Percentiles rank a stretch among this genome's conserved stretches.
These are phyloP conservation scores for Boletus semigastroideus DNA, from an alignment of 1,284 basidiomycete genomes.

Conservation along the genomic window DNA sequence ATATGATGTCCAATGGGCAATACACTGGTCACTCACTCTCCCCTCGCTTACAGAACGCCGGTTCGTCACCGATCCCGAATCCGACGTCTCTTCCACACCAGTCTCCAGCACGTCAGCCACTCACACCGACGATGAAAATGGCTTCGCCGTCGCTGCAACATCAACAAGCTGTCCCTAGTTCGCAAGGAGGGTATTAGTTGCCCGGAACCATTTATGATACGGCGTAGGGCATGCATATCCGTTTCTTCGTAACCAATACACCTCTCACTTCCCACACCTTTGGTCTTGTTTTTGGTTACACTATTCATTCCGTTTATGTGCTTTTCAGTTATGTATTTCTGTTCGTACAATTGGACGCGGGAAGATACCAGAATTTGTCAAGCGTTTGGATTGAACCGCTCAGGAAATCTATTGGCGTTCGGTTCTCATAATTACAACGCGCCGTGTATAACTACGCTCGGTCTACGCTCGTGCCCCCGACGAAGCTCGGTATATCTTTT, in stretches of 20 bases:
- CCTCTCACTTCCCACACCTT: conserved; percentile 20
- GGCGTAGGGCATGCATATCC: conserved; percentile 14
- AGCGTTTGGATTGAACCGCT: background rate
- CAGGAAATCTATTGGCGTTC: background rate
- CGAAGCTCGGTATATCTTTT: too few relatives aligned
- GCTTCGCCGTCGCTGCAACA: conserved; percentile 65
- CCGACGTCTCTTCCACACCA: conserved; percentile 44
- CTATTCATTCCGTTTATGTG: conserved; percentile 39
- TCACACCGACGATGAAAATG: conserved; percentile 53
- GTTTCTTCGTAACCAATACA: conserved; percentile 9
- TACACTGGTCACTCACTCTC: conserved; percentile 47
- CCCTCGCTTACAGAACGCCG: conserved; percentile 51
- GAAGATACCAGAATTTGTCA: conserved; percentile 15
- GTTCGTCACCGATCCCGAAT: conserved; percentile 45
- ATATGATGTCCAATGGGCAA: conserved; percentile 41
- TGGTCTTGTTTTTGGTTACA: conserved; percentile 36
- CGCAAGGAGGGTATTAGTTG: conserved; percentile 44
- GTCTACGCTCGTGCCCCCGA: too few relatives aligned
- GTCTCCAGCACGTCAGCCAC: conserved; percentile 55
- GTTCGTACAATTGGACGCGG: conserved; percentile 28
- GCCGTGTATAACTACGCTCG: too few relatives aligned
- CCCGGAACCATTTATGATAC: conserved; percentile 10
- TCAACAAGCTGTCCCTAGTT: conserved; percentile 49
- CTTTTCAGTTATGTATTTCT: conserved; percentile 40
- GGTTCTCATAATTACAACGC: too few relatives aligned